Evolutionary conservation across 2,329 filamentous ascomycete genomes (phyloP), one percentile per base, ranked within the genome.

Genomic region (Clarireedia hainanense): DNA sequence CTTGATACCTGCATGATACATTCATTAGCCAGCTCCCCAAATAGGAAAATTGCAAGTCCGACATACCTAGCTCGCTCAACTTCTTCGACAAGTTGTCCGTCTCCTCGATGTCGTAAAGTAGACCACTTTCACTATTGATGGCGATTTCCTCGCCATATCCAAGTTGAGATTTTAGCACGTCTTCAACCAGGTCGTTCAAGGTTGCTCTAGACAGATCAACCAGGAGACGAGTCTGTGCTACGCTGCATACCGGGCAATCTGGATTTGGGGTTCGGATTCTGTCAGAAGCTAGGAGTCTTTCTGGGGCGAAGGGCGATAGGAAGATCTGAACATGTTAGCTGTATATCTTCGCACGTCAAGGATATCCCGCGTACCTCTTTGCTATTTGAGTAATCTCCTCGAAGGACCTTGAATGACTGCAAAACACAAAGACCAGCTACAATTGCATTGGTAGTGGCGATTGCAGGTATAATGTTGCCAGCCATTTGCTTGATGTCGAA

Each of bases 401-500:
- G 85, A 57, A 99, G 74, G 24, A 97, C 86, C 71, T 96, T 97
- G 76, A 95, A 94, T 0, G 91, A 86, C 70, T 97, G 87, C 26
- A 99, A 75, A 6, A 97, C 91, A 67, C 91, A 97, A 9, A 99
- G 79, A 12, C 90, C 88, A 15, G 94, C 94, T 1, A 94, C 92
- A 70, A 97, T 95, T 15, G 94, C 94, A 70, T 99, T 99, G 0
- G 94, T 97, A 0, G 94, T 99, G 5, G 94, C 94, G 68, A 99
- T 99, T 2, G 94, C 94, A 1, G 94, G 94, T 59, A 99, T 99
- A 65, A 99, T 99, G 69, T 99, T 99, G 53, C 94, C 94, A 4
- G 94, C 94, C 92, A 97, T 99, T 73, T 99, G 88, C 74, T 99
- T 99, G 66, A 94, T 91, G 68, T 97, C 91, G 67, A 97, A 99